Conservation (phyloP, 129 eudicot genomes). For the Pseudognaphalium luteoalbum region DNA sequence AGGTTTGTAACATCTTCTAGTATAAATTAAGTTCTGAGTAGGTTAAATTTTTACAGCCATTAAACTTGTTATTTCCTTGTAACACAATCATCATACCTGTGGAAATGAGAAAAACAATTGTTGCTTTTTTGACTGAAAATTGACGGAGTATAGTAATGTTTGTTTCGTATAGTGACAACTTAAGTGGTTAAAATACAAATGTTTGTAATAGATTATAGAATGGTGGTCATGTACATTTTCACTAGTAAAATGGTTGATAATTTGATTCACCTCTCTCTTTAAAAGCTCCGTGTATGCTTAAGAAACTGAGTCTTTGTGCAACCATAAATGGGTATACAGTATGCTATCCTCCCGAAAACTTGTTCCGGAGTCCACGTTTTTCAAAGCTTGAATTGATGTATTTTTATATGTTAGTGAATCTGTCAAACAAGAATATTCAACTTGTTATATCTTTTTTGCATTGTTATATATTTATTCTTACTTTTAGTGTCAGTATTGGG, state of each 20-base stretch:
- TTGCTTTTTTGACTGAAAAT: neutral
- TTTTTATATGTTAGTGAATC: neutral
- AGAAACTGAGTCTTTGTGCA: neutral
- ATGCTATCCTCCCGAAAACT: neutral
- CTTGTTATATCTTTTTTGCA: neutral
- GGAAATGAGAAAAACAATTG: neutral
- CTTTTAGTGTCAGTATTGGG: neutral
- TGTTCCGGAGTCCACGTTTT: neutral
- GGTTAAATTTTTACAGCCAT: neutral
- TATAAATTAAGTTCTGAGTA: neutral
- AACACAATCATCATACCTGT: neutral
- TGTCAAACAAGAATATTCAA: neutral
- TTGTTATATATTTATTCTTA: neutral
- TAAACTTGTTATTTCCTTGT: neutral
- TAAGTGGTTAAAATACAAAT: neutral
- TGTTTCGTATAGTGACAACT: neutral
- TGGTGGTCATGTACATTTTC: neutral
- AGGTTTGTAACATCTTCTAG: slow-evolving; percentile 46
- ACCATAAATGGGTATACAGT: slow-evolving; percentile 4
- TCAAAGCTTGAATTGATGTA: neutral
- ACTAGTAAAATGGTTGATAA: slow-evolving; percentile 5
- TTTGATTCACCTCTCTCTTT: neutral
- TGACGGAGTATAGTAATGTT: neutral
- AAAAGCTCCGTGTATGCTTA: no score
- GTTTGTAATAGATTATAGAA: neutral